phyloP scores from a whole-genome alignment of 208 protist genomes.

The Leishmania major region DNA sequence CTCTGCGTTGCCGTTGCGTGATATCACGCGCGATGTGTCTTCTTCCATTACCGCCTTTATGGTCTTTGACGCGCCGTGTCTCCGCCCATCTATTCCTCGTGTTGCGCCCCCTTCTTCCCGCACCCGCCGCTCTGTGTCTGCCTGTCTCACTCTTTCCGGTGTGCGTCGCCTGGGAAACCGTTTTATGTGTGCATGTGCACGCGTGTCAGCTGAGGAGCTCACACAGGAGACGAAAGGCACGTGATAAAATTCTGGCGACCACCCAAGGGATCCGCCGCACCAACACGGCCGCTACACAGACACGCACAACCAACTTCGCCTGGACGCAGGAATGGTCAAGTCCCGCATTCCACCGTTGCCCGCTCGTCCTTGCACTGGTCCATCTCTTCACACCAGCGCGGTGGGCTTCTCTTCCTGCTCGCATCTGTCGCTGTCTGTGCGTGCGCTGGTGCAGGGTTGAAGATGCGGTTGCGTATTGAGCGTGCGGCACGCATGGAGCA shows the following conservation, averaged over 20 bases:
- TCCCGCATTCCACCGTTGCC: not conserved
- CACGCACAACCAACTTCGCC: not conserved
- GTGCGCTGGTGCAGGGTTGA: not conserved
- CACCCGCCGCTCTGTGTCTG: not conserved
- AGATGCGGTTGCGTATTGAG: slow-evolving; percentile 27
- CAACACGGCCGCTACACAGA: not conserved
- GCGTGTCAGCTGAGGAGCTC: not conserved
- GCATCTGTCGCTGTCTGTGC: not conserved
- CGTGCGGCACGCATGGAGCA: slow-evolving; percentile 18
- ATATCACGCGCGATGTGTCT: not conserved
- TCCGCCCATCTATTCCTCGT: not conserved
- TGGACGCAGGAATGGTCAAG: not conserved
- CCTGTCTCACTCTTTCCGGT: not conserved
- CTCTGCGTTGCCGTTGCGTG: not conserved
- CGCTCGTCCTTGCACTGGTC: not conserved
- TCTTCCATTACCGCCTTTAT: not conserved
- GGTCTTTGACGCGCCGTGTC: not conserved
- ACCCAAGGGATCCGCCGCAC: not conserved
- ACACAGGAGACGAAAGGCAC: not conserved
- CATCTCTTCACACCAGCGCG: not conserved
- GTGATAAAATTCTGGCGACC: not conserved
- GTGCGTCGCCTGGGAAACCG: not conserved
- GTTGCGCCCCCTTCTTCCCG: not conserved
- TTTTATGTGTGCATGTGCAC: not conserved
- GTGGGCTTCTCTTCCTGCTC: not conserved